Evolutionary conservation across 2,329 filamentous ascomycete genomes (phyloP), one percentile per base, ranked within the genome.

Genomic region (Calycina marina): DNA sequence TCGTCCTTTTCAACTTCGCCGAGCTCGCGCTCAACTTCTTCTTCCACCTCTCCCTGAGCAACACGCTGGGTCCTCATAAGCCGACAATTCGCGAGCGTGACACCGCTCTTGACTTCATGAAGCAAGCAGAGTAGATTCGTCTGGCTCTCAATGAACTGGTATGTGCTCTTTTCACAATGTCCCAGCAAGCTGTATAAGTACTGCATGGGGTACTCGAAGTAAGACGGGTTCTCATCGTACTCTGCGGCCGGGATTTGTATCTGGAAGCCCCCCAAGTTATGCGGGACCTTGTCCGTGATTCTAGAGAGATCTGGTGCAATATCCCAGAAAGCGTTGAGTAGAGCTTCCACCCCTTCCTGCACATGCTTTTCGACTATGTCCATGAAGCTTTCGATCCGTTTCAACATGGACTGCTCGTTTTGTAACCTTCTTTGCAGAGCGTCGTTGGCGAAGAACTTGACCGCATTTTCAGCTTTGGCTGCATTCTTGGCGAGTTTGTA

Each of bases 111-210:
- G 32, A 93, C 84, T 56, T 94, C 85, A 48, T 94, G 90, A 35
- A 93, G 58, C 22, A 96, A 63, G 49, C 88, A 96, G 14, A 93
- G 65, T 18, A 94, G 62, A 50, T 94, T 94, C 17, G 75, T 88
- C 60, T 96, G 88, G 5, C 76, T 80, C 60, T 96, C 90, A 48
- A 96, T 94, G 57, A 93, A 96, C 54, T 96, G 90, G 50, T 93
- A 92, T 6, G 84, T 88, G 46, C 79, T 86, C 60, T 90, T 93
- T 53, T 92, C 83, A 0, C 85, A 79, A 48, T 96, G 88, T 4
- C 77, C 69, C 6, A 98, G 65, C 14, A 96, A 61, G 28, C 75
- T 79, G 54, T 85, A 90, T 0, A 98, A 67, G 53, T 98, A 96
- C 56, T 94, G 84, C 51, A 94, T 58, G 8, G 90, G 90, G 49